These are phyloP conservation scores for Heterococcus sp. DNA, from an alignment of 108 stramenopile genomes.

Conservation along the genomic window DNA sequence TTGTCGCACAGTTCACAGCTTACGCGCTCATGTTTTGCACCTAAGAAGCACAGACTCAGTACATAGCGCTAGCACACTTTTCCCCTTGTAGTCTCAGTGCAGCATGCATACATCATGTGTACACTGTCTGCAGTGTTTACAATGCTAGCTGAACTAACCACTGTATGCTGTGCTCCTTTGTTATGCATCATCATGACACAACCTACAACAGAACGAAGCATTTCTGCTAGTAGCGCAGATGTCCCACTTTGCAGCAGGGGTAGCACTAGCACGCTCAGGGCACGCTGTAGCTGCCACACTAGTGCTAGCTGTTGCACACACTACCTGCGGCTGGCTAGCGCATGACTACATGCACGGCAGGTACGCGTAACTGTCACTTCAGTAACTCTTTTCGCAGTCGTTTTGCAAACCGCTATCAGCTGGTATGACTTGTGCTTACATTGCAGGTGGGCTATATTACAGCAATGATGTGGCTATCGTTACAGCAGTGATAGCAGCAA, in stretches of 20 bases:
- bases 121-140: too few species aligned
- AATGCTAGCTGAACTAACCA: too few species aligned
- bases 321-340: constrained; percentile 82
- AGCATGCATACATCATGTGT: too few species aligned
- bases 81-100: constrained; percentile 40
- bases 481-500: neutral
- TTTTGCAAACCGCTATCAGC: neutral
- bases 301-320: constrained; percentile 70
- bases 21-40: neutral
- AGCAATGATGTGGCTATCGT: too few species aligned
- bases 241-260: constrained; percentile 61
- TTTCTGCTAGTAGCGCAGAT: constrained; percentile 70
- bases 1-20: neutral
- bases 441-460: too few species aligned
- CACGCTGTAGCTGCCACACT: constrained; percentile 55
- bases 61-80: neutral
- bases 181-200: constrained; percentile 48
- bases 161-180: neutral
- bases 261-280: constrained; percentile 50
- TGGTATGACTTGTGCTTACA: neutral
- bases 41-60: too few species aligned
- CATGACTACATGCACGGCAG: constrained; percentile 86
- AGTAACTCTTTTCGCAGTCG: neutral
- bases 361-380: constrained; percentile 34
- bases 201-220: constrained; percentile 78